Conservation (phyloP, 164 flowering plant species). For the Vitis cinerea region DNA sequence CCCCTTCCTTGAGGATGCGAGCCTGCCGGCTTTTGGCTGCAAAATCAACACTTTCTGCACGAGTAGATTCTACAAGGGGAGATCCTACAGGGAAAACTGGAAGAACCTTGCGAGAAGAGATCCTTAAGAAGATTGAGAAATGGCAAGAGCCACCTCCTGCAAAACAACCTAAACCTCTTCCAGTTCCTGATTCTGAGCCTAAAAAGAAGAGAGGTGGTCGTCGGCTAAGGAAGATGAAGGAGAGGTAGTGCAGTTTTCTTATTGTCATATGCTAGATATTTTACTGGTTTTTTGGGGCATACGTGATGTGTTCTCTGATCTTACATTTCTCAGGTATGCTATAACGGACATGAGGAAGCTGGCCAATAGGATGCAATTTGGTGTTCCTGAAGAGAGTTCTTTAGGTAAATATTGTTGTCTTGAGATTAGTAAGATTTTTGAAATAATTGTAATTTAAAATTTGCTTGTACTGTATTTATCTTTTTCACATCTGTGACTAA, state of each 20-base stretch:
- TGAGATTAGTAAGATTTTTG: not conserved
- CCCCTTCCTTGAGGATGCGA: conserved; percentile 82
- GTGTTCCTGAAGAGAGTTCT: conserved; percentile 95
- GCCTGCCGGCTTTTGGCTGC: conserved; percentile 84
- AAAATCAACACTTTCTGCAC: conserved; percentile 88
- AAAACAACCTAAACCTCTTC: conserved; percentile 93
- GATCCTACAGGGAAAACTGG: conserved; percentile 86
- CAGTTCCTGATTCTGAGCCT: conserved; percentile 98
- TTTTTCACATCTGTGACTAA: not conserved
- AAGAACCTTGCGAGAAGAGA: conserved; percentile 65
- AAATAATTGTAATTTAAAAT: not conserved
- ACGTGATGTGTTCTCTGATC: conserved; percentile 3
- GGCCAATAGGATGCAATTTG: conserved; percentile 97
- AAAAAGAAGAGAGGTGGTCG: conserved; percentile 98
- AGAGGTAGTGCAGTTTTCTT: conserved; percentile 48
- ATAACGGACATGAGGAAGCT: conserved; percentile 95
- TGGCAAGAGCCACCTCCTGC: conserved; percentile 99
- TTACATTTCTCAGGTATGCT: conserved; percentile 61
- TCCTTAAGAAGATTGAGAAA: conserved; percentile 87
- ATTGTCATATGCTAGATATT: not conserved
- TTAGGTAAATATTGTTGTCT: conserved; percentile 46
- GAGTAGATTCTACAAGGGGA: conserved; percentile 84
- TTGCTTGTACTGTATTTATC: not conserved
- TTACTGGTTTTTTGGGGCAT: not conserved
- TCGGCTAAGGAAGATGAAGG: conserved; percentile 90